Evolutionary conservation across 225 moss, liverwort and hornwort genomes (phyloP).

Genomic region (Sphagnum contortum): DNA sequence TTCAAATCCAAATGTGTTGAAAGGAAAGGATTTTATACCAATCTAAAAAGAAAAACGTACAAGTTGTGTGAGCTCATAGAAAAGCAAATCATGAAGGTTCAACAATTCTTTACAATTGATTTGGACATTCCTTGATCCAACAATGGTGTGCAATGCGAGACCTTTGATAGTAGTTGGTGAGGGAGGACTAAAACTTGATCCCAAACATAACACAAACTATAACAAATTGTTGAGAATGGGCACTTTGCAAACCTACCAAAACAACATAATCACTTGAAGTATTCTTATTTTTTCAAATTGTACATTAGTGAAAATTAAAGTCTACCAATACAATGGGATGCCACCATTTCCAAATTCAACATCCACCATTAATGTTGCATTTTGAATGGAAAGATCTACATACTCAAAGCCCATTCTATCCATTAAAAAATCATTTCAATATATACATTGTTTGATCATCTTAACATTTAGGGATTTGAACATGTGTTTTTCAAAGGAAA

Average conservation of each 20-base stretch:
- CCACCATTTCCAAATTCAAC: not conserved
- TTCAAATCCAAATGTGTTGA: slow-evolving; percentile 29
- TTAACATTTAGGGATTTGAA: no score
- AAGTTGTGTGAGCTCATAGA: slow-evolving; percentile 38
- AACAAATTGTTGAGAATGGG: slow-evolving; percentile 50
- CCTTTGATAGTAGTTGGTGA: slow-evolving; percentile 39
- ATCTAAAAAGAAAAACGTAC: slow-evolving; percentile 21
- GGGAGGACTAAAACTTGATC: slow-evolving; percentile 37
- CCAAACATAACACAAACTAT: slow-evolving; percentile 53
- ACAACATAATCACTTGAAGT: slow-evolving; percentile 2
- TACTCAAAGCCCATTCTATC: no score
- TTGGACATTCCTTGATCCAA: slow-evolving; percentile 34
- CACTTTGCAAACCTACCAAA: slow-evolving; percentile 46
- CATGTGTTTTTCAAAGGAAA: no score
- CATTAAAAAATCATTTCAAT: no score
- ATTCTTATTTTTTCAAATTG: not conserved
- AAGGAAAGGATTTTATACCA: slow-evolving; percentile 15
- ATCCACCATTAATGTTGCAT: not conserved
- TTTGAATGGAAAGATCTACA: not conserved
- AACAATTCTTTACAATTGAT: slow-evolving; percentile 44
- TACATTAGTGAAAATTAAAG: not conserved
- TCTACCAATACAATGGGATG: not conserved
- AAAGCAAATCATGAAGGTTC: slow-evolving; percentile 47
- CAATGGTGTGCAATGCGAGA: slow-evolving; percentile 27
- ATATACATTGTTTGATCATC: no score